Evolutionary conservation across 305 asterid species (phyloP).

Genomic region (Fraxinus paxiana): DNA sequence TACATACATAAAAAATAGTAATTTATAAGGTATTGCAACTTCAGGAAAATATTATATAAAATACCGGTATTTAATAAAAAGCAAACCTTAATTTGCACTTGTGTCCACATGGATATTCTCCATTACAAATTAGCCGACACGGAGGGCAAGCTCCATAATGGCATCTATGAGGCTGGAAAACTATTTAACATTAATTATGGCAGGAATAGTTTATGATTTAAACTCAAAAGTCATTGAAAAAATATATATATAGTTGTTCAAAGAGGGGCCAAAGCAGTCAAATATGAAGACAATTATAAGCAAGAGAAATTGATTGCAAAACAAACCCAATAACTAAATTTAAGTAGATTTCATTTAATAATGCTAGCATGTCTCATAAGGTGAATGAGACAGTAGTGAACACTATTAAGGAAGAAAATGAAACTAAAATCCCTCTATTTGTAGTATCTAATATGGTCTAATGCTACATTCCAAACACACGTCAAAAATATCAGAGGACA

Average conservation of each 20-base stretch:
- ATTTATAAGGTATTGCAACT: constrained; percentile 14
- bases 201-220: constrained; percentile 2
- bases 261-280: not conserved
- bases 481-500: not conserved
- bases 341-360: not conserved
- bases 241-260: not conserved
- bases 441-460: not conserved
- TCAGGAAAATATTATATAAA: constrained; percentile 5
- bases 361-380: not conserved
- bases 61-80: constrained; percentile 14
- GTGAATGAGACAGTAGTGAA: not conserved
- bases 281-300: not conserved
- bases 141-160: constrained; percentile 92
- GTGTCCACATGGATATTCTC: constrained; percentile 73
- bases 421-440: not conserved
- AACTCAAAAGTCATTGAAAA: not conserved
- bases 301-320: not conserved
- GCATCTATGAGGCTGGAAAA: constrained; percentile 84
- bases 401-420: not conserved
- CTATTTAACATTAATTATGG: constrained; percentile 3
- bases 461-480: not conserved
- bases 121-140: constrained; percentile 68
- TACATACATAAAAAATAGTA: constrained; percentile 23
- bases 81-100: constrained; percentile 74
- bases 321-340: not conserved